Evolutionary conservation across 1,284 basidiomycete genomes (phyloP).

Genomic region (Wallemia ichthyophaga): DNA sequence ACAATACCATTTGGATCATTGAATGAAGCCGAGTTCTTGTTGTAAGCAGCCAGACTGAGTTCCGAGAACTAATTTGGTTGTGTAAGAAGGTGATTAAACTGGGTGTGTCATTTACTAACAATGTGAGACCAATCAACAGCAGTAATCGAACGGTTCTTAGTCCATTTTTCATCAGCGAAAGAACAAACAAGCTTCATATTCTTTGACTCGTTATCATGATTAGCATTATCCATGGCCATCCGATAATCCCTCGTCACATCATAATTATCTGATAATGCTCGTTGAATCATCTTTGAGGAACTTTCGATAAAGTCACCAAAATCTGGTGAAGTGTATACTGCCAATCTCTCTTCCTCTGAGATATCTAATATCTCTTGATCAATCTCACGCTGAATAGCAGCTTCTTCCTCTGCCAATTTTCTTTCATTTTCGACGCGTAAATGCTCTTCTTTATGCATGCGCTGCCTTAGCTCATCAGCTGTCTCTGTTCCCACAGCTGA

Average conservation of each 20-base stretch:
- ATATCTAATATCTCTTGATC: conserved; percentile 57
- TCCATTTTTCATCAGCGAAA: conserved; percentile 62
- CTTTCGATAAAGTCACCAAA: conserved; percentile 80
- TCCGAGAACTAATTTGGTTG: conserved; percentile 46
- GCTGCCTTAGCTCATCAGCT: conserved; percentile 42
- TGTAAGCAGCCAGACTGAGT: conserved; percentile 76
- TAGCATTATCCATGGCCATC: conserved; percentile 17
- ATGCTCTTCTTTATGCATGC: conserved; percentile 32
- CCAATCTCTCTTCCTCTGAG: conserved; percentile 47
- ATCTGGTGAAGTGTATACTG: conserved; percentile 53
- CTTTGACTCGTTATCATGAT: conserved; percentile 42
- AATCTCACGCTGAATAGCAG: conserved; percentile 43
- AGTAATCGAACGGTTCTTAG: conserved; percentile 72
- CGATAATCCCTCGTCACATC: conserved; percentile 93
- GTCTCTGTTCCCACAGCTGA: conserved; percentile 19
- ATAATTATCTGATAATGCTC: conserved; percentile 83
- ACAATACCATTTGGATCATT: conserved; percentile 92
- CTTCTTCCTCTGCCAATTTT: conserved; percentile 48
- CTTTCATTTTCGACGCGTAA: conserved; percentile 31
- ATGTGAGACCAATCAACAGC: conserved; percentile 93
- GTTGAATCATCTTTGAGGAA: conserved; percentile 77
- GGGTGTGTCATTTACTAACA: conserved; percentile 18
- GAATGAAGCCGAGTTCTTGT: conserved; percentile 64
- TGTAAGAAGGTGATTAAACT: neutral
- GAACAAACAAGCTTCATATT: conserved; percentile 61